Evolutionary conservation across 495 filamentous ascomycete genomes (phyloP).

Genomic region (Talaromyces borbonicus): DNA sequence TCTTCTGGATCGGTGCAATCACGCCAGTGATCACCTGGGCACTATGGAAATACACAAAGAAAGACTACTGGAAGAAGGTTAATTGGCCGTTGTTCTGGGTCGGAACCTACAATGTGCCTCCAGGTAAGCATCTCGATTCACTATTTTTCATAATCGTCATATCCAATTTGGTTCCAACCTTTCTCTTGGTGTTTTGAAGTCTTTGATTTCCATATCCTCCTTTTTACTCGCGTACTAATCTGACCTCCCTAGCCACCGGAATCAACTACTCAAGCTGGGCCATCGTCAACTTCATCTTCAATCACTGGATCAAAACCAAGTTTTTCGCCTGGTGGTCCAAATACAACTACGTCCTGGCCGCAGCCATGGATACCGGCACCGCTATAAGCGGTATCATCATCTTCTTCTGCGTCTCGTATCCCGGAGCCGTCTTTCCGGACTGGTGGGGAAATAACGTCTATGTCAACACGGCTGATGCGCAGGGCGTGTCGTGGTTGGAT

Average conservation of each 20-base stretch:
- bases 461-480: slow-evolving; percentile 34
- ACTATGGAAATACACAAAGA: slow-evolving; percentile 27
- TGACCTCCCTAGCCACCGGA: slow-evolving; percentile 23
- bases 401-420: slow-evolving; percentile 26
- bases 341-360: slow-evolving; percentile 24
- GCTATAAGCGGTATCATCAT: slow-evolving; percentile 27
- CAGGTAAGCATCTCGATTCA: slow-evolving; percentile 14
- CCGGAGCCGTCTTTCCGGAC: slow-evolving; percentile 25
- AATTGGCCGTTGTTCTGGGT: slow-evolving; percentile 40
- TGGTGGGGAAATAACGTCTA: slow-evolving; percentile 37
- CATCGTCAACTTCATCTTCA: slow-evolving; percentile 37
- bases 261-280: slow-evolving; percentile 42
- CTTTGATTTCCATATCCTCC: background rate
- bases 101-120: slow-evolving; percentile 32
- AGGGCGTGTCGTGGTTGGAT: slow-evolving; percentile 29
- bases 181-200: too few relatives aligned
- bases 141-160: background rate
- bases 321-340: slow-evolving; percentile 35
- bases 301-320: slow-evolving; percentile 26
- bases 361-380: slow-evolving; percentile 23
- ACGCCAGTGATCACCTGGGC: slow-evolving; percentile 22
- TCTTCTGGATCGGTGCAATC: slow-evolving; percentile 30
- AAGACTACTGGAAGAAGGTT: slow-evolving; percentile 27
- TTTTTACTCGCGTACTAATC: background rate
- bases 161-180: too few relatives aligned